phyloP scores from a whole-genome alignment of 805 yeast genomes.

The Candida ponderosae region DNA sequence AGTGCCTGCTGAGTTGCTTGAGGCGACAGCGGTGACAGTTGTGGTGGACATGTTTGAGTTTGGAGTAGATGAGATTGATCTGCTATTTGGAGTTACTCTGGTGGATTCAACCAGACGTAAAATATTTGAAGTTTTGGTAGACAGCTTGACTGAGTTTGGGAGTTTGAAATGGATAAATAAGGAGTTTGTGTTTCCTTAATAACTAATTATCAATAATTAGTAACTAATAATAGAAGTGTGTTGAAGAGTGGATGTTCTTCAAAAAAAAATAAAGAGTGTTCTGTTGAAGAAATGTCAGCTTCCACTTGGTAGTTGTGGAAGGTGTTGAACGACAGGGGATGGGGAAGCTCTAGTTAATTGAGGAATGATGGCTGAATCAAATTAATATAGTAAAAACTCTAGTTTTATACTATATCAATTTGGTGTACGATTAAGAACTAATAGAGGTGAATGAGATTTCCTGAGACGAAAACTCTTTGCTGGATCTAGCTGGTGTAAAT shows the following conservation, averaged over 20 bases:
- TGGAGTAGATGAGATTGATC: not conserved
- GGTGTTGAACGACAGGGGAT: not conserved
- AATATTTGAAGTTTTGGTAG: constrained; percentile 9
- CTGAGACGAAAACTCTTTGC: no score
- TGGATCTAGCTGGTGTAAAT: no score
- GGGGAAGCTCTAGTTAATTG: not conserved
- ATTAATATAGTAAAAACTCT: not conserved
- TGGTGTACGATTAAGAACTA: no score
- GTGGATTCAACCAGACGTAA: constrained; percentile 18
- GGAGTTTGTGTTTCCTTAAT: no score
- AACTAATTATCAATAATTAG: no score
- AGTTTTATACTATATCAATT: not conserved
- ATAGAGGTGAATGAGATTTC: not conserved
- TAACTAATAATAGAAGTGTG: no score
- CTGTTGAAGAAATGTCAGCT: not conserved
- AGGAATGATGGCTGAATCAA: not conserved
- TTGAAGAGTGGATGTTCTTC: not conserved
- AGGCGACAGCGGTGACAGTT: not conserved
- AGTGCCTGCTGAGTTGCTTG: not conserved
- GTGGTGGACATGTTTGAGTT: constrained; percentile 6
- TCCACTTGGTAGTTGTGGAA: not conserved
- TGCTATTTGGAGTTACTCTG: constrained; percentile 1
- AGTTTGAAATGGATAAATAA: no score
- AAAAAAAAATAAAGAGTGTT: not conserved
- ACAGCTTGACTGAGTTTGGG: constrained; percentile 8